phyloP scores from a whole-genome alignment of 257 asterid genomes.

The Leptodermis oblonga region DNA sequence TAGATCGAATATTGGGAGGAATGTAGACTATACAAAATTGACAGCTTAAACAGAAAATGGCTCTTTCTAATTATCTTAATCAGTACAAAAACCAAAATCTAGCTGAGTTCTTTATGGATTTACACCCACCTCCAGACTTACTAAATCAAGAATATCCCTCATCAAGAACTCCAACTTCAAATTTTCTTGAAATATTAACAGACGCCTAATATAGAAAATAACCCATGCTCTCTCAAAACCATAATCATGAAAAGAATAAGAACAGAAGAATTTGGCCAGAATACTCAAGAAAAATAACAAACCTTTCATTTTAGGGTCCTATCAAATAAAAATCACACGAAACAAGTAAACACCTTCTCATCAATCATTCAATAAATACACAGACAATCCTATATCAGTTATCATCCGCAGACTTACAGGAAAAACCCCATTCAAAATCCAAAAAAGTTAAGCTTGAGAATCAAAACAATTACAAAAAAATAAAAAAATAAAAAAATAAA shows the following conservation, averaged over 20 bases:
- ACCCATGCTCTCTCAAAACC: background rate
- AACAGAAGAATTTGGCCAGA: background rate
- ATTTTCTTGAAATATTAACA: background rate
- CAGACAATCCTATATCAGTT: background rate
- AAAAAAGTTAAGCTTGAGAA: background rate
- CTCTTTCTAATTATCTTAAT: background rate
- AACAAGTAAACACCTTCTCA: background rate
- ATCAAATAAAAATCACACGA: background rate
- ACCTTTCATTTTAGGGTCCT: background rate
- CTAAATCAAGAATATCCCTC: conserved; percentile 8
- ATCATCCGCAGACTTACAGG: background rate
- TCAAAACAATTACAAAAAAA: background rate
- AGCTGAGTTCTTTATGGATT: background rate
- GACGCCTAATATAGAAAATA: no score
- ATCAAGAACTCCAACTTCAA: conserved; percentile 1
- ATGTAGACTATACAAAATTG: background rate
- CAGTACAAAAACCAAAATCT: background rate
- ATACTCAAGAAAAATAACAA: background rate
- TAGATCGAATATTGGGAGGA: no score
- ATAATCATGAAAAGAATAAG: background rate
- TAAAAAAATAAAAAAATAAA: no score
- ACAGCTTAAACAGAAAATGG: background rate
- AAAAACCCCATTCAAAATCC: background rate
- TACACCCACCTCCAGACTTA: background rate
- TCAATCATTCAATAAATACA: background rate